Conservation (phyloP, 129 eudicot genomes). For the Smallanthus sonchifolius region DNA sequence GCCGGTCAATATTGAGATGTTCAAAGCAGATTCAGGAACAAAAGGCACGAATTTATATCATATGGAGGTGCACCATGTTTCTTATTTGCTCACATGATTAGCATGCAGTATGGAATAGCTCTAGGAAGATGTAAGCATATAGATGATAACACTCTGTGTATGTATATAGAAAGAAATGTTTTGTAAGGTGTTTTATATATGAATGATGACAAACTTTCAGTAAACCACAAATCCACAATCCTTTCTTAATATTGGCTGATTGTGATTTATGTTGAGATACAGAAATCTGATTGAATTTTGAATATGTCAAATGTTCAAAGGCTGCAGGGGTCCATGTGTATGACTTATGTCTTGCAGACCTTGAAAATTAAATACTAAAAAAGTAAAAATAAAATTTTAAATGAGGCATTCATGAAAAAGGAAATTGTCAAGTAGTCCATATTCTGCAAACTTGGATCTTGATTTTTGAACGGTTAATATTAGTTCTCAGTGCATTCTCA, state of each 20-base stretch:
- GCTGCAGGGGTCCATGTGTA: neutral
- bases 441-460: neutral
- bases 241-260: neutral
- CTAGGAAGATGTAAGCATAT: slow-evolving; percentile 17
- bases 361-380: neutral
- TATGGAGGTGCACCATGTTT: slow-evolving; percentile 83
- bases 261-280: neutral
- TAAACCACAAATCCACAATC: neutral
- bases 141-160: slow-evolving; percentile 4
- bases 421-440: neutral
- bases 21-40: slow-evolving; percentile 65
- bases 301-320: neutral
- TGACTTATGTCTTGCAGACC: neutral
- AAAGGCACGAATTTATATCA: slow-evolving; percentile 67
- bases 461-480: neutral
- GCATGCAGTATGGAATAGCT: slow-evolving; percentile 1
- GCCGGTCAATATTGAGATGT: slow-evolving; percentile 42
- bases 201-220: slow-evolving; percentile 8
- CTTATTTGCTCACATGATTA: slow-evolving; percentile 79
- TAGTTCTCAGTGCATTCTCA: neutral
- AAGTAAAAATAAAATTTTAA: neutral
- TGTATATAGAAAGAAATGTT: slow-evolving; percentile 24
- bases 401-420: neutral
- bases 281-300: neutral
- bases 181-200: slow-evolving; percentile 14